Base-by-base conservation (phyloP, 2,329 filamentous ascomycete species). In the Exophiala aquamarina region DNA sequence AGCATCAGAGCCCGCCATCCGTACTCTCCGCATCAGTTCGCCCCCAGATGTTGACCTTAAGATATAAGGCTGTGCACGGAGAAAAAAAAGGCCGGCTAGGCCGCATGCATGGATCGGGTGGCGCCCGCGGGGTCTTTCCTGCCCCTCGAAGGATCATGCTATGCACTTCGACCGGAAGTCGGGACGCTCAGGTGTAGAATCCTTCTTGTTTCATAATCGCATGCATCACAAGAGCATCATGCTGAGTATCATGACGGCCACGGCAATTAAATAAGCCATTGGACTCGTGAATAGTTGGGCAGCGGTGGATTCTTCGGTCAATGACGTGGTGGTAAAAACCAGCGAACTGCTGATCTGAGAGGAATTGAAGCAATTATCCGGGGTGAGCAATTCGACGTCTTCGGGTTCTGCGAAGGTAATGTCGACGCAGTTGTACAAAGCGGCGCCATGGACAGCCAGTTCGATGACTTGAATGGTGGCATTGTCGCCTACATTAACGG, bases 381-480 rank as follows among this genome's bases (percentile, higher is more conserved):
- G 73, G 64, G 87, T 95, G 57, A 96, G 87, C 57, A 85, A 74
- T 46, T 73, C 74, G 40, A 95, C 82, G 63, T 95, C 86, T 60
- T 82, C 72, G 18, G 87, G 87, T 1, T 90, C 87, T 38, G 85
- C 88, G 60, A 97, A 94, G 37, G 86, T 92, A 61, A 97, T 94
- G 64, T 97, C 92, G 59, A 94, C 91, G 65, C 93, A 97, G 52
- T 87, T 90, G 64, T 85, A 95, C 31, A 96, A 68, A 4, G 87
- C 77, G 2, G 89, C 91, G 3, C 91, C 91, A 63, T 95, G 90
- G 50, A 88, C 73, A 11, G 91, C 91, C 6, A 82, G 70, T 73
- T 95, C 89, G 19, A 96, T 83, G 3, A 95, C 69, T 64, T 96
- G 91, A 48, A 96, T 93, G 0, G 91, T 95, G 18, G 89, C 90